Conservation (phyloP, 441 rosid species). For the Bruguiera hainesii region DNA sequence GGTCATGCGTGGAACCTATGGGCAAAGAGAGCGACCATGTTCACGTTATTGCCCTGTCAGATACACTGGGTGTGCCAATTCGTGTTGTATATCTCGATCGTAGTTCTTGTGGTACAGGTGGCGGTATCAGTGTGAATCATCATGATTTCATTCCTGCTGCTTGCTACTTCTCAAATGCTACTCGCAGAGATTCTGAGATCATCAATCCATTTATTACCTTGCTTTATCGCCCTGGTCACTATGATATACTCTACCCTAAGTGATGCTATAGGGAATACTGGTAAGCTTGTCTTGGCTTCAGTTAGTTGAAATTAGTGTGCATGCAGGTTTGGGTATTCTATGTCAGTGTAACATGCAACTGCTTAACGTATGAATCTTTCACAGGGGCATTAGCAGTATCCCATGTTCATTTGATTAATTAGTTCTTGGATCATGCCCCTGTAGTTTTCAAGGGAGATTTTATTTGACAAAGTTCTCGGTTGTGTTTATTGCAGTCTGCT, state of each 20-base stretch:
- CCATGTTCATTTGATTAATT: background rate
- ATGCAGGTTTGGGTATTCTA: too few relatives aligned
- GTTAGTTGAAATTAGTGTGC: background rate
- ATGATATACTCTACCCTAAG: constrained; percentile 89
- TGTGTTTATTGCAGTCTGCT: constrained; percentile 25
- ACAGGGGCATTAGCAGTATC: too few relatives aligned
- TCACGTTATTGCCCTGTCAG: constrained; percentile 83
- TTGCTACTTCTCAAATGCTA: constrained; percentile 30
- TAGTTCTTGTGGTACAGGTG: constrained; percentile 74
- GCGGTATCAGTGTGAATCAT: constrained; percentile 77
- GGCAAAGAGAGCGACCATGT: constrained; percentile 99
- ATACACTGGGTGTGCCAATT: constrained; percentile 86
- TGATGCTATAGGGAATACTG: constrained; percentile 25
- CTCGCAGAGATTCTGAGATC: constrained; percentile 28
- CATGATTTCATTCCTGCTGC: constrained; percentile 78
- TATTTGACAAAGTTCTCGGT: background rate
- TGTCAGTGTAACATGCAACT: background rate
- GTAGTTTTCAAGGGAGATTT: background rate
- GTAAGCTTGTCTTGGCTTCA: constrained; percentile 25
- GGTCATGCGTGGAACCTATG: constrained; percentile 97
- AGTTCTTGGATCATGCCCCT: background rate
- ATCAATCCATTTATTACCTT: constrained; percentile 67
- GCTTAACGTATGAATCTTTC: too few relatives aligned
- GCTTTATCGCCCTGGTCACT: constrained; percentile 97
- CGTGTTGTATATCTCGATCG: constrained; percentile 90